These are phyloP conservation scores for Ogataea angusta DNA, from an alignment of 805 yeast species.

Conservation along the genomic window DNA sequence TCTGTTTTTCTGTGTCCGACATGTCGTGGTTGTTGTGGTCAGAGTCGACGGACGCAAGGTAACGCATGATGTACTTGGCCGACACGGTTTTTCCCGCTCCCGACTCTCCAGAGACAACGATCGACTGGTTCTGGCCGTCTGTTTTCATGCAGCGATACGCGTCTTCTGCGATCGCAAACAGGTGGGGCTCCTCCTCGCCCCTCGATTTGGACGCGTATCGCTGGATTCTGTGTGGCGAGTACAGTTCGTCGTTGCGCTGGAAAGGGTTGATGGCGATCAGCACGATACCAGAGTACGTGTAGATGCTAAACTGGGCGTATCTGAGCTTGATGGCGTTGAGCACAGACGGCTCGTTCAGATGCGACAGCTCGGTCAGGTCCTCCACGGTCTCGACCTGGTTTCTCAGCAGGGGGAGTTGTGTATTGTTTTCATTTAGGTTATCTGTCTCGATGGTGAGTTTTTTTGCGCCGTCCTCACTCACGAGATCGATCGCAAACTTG, in stretches of 20 bases:
- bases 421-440: conserved; percentile 48
- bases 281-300: conserved; percentile 95
- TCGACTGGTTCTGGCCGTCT: conserved; percentile 84
- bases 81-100: conserved; percentile 99
- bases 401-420: conserved; percentile 71
- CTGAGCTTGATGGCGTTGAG: conserved; percentile 88
- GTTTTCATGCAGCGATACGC: conserved; percentile 93
- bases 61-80: conserved; percentile 96
- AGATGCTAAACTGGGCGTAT: conserved; percentile 84
- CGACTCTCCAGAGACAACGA: conserved; percentile 95
- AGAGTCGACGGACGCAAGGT: conserved; percentile 88
- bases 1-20: conserved; percentile 90
- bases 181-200: conserved; percentile 95
- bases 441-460: conserved; percentile 47
- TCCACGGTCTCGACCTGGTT: conserved; percentile 94
- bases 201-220: conserved; percentile 90
- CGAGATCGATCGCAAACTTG: conserved; percentile 49
- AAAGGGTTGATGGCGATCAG: conserved; percentile 95
- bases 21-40: conserved; percentile 53
- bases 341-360: conserved; percentile 94
- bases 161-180: conserved; percentile 96
- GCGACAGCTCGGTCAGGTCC: conserved; percentile 88
- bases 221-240: conserved; percentile 89
- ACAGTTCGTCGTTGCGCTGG: conserved; percentile 85
- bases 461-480: conserved; percentile 47